Base-by-base conservation (phyloP, 2,329 filamentous ascomycete species). In the Pyricularia sp. region DNA sequence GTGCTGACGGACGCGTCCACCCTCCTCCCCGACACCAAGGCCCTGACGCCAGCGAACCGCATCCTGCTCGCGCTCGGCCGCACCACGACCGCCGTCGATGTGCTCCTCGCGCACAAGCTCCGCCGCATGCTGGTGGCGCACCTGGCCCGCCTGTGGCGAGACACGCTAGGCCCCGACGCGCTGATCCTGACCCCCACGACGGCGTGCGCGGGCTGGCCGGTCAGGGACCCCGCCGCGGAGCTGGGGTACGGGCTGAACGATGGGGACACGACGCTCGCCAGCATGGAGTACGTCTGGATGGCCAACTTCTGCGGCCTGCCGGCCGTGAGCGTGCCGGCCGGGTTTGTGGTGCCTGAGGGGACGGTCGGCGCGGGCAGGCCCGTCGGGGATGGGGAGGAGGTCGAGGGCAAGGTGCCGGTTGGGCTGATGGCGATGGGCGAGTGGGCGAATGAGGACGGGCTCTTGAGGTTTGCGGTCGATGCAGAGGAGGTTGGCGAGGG, bases 131-230 rank as follows among this genome's bases (percentile, higher is more conserved):
- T 93, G 36, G 91, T 93, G 87, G 82, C 86, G 68, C 91, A 94
- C 74, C 85, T 94, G 3, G 83, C 90, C 0, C 80, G 86, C 73
- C 81, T 94, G 2, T 94, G 88, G 83, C 76, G 82, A 69, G 64
- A 50, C 42, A 76, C 81, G 65, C 80, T 93, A 71, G 90, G 88
- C 5, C 25, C 59, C 59, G 59, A 63, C 25, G 84, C 94, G 75
- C 76, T 93, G 25, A 89, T 94, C 68, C 79, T 92, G 4, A 90
- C 89, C 0, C 91, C 92, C 0, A 92, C 90, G 0, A 90, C 87
- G 0, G 76, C 76, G 20, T 83, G 81, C 65, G 79, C 81, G 0
- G 83, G 83, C 5, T 81, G 81, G 75, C 81, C 78, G 2, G 81
- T 85, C 61, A 75, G 77, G 59, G 70, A 69, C 50, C 65, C 42